Percentiles rank a stretch among this genome's conserved stretches.
Conservation (phyloP, 2,329 filamentous ascomycete species). For the Sporothrix inflata region DNA sequence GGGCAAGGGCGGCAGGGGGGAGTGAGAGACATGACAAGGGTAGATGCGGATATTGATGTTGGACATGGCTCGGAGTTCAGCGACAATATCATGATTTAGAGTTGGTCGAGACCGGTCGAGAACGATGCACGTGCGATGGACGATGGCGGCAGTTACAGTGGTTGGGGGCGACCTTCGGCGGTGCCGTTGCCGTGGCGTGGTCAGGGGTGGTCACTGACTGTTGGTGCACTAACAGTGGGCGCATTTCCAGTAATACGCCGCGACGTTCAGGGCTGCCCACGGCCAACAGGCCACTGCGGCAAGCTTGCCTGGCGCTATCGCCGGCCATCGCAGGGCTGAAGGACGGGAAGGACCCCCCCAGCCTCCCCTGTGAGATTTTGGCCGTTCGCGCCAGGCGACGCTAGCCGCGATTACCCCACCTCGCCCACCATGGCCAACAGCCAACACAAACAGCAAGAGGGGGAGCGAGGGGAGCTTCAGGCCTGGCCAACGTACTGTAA, state of each 20-base stretch:
- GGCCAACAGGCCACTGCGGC: constrained; percentile 9
- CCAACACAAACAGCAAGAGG: neutral
- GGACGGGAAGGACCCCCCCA: neutral
- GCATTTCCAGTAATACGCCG: neutral
- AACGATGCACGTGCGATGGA: neutral
- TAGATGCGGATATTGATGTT: neutral
- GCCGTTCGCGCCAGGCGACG: neutral
- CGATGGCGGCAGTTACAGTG: neutral
- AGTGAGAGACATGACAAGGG: too few relatives aligned
- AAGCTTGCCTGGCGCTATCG: neutral
- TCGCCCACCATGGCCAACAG: neutral
- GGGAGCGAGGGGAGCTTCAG: neutral
- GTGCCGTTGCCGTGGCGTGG: neutral
- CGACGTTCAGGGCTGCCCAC: neutral
- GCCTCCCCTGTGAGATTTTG: neutral
- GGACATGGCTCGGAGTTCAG: neutral
- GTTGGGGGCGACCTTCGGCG: neutral
- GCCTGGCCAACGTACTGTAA: neutral
- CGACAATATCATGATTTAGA: neutral
- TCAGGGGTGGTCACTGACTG: neutral
- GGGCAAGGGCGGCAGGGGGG: neutral
- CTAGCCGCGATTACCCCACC: constrained; percentile 14
- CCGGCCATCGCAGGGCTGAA: neutral
- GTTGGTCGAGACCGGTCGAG: neutral
- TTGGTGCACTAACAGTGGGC: neutral